Percentiles rank a stretch among this genome's conserved stretches.
Conservation (phyloP, 2,329 filamentous ascomycete species). For the Raffaelea albimanens region DNA sequence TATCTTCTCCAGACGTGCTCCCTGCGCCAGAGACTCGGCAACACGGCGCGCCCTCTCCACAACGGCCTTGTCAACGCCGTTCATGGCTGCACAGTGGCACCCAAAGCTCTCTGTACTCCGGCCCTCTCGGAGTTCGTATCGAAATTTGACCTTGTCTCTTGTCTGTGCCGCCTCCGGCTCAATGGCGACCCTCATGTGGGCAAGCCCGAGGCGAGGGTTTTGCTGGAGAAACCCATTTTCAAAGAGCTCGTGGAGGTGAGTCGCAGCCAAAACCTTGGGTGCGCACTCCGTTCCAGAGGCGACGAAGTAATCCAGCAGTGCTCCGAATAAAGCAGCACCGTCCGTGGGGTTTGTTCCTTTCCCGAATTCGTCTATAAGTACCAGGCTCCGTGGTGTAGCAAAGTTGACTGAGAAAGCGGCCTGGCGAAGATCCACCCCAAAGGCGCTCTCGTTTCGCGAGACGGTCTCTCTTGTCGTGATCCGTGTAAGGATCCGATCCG, state of each 20-base stretch:
- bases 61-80: slow-evolving; percentile 65
- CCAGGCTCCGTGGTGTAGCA: slow-evolving; percentile 64
- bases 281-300: slow-evolving; percentile 28
- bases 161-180: slow-evolving; percentile 38
- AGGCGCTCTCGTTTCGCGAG: slow-evolving; percentile 49
- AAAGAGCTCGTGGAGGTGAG: slow-evolving; percentile 64
- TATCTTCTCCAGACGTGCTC: slow-evolving; percentile 65
- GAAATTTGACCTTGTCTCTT: slow-evolving; percentile 59
- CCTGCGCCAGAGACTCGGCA: slow-evolving; percentile 54
- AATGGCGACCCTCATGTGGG: slow-evolving; percentile 62
- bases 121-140: slow-evolving; percentile 62
- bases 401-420: slow-evolving; percentile 67
- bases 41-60: slow-evolving; percentile 69
- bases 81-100: slow-evolving; percentile 74
- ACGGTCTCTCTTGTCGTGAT: slow-evolving; percentile 65
- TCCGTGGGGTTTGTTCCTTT: slow-evolving; percentile 52
- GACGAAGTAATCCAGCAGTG: slow-evolving; percentile 48
- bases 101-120: slow-evolving; percentile 76
- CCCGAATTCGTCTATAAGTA: slow-evolving; percentile 90
- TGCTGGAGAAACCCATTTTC: slow-evolving; percentile 48
- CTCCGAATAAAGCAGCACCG: slow-evolving; percentile 48
- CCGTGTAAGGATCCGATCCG: slow-evolving; percentile 84
- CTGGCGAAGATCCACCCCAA: slow-evolving; percentile 77
- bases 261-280: slow-evolving; percentile 52
- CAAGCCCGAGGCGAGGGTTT: slow-evolving; percentile 45